Percentiles rank a stretch among this genome's conserved stretches.
phyloP scores from a whole-genome alignment of 805 yeast genomes.

The Ogataea methanolica region DNA sequence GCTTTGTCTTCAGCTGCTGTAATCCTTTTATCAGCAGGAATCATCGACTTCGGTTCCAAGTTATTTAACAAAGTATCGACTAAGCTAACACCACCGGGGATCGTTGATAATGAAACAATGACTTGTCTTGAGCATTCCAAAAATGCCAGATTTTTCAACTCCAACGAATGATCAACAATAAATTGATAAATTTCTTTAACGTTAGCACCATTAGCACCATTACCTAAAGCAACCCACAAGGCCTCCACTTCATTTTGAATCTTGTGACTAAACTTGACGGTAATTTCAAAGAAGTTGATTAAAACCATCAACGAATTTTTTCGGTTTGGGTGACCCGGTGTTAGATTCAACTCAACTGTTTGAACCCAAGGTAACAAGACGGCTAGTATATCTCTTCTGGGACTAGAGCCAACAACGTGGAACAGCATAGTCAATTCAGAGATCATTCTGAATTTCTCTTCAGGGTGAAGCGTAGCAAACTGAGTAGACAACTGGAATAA shows the following conservation, averaged over 20 bases:
- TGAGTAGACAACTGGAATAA: conserved; percentile 73
- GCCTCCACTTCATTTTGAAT: conserved; percentile 90
- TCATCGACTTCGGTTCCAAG: conserved; percentile 81
- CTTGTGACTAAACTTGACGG: conserved; percentile 67
- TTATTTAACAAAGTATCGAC: conserved; percentile 64
- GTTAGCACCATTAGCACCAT: conserved; percentile 62
- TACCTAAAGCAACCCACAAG: conserved; percentile 91
- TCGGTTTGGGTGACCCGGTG: conserved; percentile 30
- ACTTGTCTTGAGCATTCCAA: conserved; percentile 80
- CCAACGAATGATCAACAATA: conserved; percentile 61
- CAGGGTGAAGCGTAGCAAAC: conserved; percentile 59
- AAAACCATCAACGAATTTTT: conserved; percentile 61
- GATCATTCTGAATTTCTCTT: conserved; percentile 56
- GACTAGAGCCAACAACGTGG: conserved; percentile 51
- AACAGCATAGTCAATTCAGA: conserved; percentile 70
- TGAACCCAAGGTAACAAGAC: conserved; percentile 92
- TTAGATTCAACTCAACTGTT: conserved; percentile 55
- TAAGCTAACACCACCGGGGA: conserved; percentile 43
- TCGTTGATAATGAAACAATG: conserved; percentile 66
- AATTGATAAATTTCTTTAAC: conserved; percentile 69
- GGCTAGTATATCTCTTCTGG: conserved; percentile 74
- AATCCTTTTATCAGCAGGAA: conserved; percentile 43
- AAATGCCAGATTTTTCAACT: conserved; percentile 64
- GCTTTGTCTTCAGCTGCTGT: conserved; percentile 6
- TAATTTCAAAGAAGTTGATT: conserved; percentile 77